A percentile compares a stretch with the other conserved stretches of the same genome.
phyloP scores from a whole-genome alignment of 2,329 filamentous ascomycete species.

The Hymenotorrendiella dingleyae region DNA sequence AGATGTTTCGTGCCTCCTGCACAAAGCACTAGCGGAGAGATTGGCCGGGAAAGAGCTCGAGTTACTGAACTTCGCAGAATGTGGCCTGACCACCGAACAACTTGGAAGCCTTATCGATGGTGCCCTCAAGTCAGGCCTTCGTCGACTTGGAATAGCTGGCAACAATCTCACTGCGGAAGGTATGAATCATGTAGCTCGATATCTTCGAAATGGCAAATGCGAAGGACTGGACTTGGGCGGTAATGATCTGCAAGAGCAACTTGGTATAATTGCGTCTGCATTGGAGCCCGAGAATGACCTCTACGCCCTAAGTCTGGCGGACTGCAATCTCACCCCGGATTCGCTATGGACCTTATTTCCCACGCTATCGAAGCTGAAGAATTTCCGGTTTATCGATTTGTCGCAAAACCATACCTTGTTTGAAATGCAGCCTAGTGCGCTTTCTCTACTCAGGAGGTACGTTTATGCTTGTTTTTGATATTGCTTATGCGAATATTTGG shows the following conservation, averaged over 20 bases:
- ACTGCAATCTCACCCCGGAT: slow-evolving; percentile 72
- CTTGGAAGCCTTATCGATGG: slow-evolving; percentile 76
- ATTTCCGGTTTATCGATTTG: slow-evolving; percentile 84
- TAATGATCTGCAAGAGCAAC: slow-evolving; percentile 61
- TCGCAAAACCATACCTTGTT: slow-evolving; percentile 86
- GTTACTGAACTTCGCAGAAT: slow-evolving; percentile 77
- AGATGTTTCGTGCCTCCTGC: slow-evolving; percentile 57
- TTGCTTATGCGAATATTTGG: not conserved
- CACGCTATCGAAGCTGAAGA: slow-evolving; percentile 59
- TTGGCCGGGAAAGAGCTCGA: slow-evolving; percentile 72
- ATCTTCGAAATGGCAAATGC: slow-evolving; percentile 69
- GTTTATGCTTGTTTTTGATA: slow-evolving; percentile 19
- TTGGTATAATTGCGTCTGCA: slow-evolving; percentile 47
- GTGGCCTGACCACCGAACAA: slow-evolving; percentile 63
- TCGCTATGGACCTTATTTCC: slow-evolving; percentile 72
- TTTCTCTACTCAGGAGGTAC: slow-evolving; percentile 68
- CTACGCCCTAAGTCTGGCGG: slow-evolving; percentile 79
- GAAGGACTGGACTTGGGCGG: slow-evolving; percentile 86
- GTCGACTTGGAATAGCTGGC: slow-evolving; percentile 74
- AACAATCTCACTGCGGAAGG: slow-evolving; percentile 72
- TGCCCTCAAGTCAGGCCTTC: slow-evolving; percentile 69
- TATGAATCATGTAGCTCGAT: slow-evolving; percentile 69
- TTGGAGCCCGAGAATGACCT: slow-evolving; percentile 52
- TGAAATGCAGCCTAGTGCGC: slow-evolving; percentile 63
- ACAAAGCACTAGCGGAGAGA: slow-evolving; percentile 70